Evolutionary conservation across 2,329 filamentous ascomycete genomes (phyloP).

Genomic region (Calonectria leucothoes): DNA sequence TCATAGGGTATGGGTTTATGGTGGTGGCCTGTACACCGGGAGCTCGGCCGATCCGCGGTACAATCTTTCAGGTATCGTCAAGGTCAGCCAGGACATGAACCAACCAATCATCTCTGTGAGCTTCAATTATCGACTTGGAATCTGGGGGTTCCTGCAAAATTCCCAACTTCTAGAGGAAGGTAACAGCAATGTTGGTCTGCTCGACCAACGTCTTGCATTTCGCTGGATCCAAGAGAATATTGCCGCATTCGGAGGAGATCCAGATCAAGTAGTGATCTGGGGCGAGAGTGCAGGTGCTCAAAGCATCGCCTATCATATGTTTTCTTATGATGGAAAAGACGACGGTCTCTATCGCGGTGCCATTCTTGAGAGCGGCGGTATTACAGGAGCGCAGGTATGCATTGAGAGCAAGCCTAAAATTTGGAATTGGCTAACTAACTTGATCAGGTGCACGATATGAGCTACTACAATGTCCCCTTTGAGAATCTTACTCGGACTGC

Average conservation of each 20-base stretch:
- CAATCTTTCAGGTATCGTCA: conserved; percentile 52
- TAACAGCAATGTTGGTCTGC: conserved; percentile 61
- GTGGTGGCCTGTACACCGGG: conserved; percentile 65
- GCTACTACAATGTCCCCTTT: conserved; percentile 41
- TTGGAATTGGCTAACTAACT: neutral
- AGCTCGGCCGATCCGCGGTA: conserved; percentile 61
- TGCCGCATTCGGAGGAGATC: conserved; percentile 61
- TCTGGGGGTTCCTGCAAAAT: conserved; percentile 65
- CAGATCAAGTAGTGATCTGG: conserved; percentile 59
- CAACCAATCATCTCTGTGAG: conserved; percentile 66
- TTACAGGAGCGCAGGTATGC: conserved; percentile 36
- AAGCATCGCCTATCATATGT: conserved; percentile 59
- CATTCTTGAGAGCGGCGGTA: conserved; percentile 63
- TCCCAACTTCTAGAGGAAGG: conserved; percentile 55
- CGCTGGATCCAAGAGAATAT: conserved; percentile 67
- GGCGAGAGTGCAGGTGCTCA: conserved; percentile 58
- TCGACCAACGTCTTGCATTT: conserved; percentile 62
- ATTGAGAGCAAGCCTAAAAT: neutral
- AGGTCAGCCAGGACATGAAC: conserved; percentile 61
- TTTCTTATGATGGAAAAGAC: conserved; percentile 66
- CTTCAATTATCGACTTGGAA: conserved; percentile 65
- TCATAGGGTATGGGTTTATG: conserved; percentile 65
- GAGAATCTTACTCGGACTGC: conserved; percentile 41
- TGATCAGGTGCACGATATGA: conserved; percentile 36
- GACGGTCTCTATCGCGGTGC: conserved; percentile 66